Conservation (phyloP, 2,329 filamentous ascomycete genomes). For the Hymenoscyphus salicellus region DNA sequence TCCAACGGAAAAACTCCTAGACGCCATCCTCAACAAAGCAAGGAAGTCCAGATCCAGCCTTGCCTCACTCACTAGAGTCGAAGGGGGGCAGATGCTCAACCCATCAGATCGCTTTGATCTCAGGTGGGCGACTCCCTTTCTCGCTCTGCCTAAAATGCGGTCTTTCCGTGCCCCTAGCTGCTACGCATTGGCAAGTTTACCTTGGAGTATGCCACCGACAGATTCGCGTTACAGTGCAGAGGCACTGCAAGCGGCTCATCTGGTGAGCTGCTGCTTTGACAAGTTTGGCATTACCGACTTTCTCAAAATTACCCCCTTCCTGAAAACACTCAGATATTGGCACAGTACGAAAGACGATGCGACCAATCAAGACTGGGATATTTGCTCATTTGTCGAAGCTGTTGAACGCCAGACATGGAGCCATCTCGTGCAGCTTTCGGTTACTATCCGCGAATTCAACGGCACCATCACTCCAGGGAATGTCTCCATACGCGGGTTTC, state of each 20-base stretch:
- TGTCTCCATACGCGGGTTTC: constrained; percentile 14
- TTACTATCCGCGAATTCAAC: constrained; percentile 11
- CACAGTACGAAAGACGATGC: constrained; percentile 8
- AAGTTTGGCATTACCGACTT: constrained; percentile 16
- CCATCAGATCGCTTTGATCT: constrained; percentile 6
- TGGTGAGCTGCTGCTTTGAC: constrained; percentile 11
- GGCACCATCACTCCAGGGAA: constrained; percentile 12
- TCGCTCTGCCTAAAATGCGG: constrained; percentile 12
- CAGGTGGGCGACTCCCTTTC: constrained; percentile 10
- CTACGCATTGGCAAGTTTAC: constrained; percentile 2
- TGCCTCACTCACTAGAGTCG: constrained; percentile 10
- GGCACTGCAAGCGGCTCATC: constrained; percentile 9
- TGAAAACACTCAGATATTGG: constrained; percentile 14
- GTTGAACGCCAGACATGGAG: constrained; percentile 13
- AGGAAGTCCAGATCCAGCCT: constrained; percentile 7
- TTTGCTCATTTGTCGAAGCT: constrained; percentile 18
- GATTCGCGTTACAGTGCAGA: constrained; percentile 8
- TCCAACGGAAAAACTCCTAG: neutral
- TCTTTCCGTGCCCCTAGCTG: constrained; percentile 9
- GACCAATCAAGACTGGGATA: constrained; percentile 15
- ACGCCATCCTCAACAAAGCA: neutral
- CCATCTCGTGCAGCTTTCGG: constrained; percentile 17
- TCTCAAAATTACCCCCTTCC: constrained; percentile 12
- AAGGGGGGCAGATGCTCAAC: neutral
- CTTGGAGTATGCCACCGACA: constrained; percentile 9